Base-by-base conservation (phyloP, 2,329 filamentous ascomycete genomes). In the Penicillium sp. region DNA sequence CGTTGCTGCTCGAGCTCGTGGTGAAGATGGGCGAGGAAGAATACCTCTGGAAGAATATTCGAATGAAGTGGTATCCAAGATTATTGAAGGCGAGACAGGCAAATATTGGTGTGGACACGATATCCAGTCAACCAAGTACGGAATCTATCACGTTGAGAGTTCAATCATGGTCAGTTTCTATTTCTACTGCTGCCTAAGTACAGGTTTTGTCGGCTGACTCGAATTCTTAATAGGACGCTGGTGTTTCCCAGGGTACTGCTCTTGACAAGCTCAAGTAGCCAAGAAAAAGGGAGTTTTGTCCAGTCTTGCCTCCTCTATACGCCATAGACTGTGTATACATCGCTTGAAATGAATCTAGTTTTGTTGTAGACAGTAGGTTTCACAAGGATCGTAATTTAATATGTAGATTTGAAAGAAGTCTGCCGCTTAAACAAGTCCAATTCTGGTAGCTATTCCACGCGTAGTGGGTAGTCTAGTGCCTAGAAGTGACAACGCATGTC, bases 241-340 rank as follows among this genome's bases (percentile, higher is more conserved):
- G 20, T 33, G 4, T 50, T 20, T 12, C 14, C 47, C 35, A 50
- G 47, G 47, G 33, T 89, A 62, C 79, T 83, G 76, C 30, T 35
- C 30, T 35, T 5, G 30, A 35, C 14, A 35, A 35, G 30, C 30
- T 35, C 30, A 35, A 35, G 30, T 33, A 33, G 28, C 28, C 28
- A 33, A 33, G 9, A 11, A 7, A 7, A 33, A 33, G 28, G 28
- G 28, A 7, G 12, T 33, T 7, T 9, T 33, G 28, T 11, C 12
- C 28, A 33, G 28, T 33, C 28, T 33, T 33, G 28, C 12, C 28
- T 33, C 12, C 28, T 33, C 12, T 33, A 11, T 33, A 33, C 28
- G 28, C 28, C 28, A 33, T 33, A 33, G 28, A 11, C 28, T 33
- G 28, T 33, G 28, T 33, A 11, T 11, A 11, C 8, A 33, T 11